Conservation (phyloP, 1,284 basidiomycete species). For the Ustilago sp. region DNA sequence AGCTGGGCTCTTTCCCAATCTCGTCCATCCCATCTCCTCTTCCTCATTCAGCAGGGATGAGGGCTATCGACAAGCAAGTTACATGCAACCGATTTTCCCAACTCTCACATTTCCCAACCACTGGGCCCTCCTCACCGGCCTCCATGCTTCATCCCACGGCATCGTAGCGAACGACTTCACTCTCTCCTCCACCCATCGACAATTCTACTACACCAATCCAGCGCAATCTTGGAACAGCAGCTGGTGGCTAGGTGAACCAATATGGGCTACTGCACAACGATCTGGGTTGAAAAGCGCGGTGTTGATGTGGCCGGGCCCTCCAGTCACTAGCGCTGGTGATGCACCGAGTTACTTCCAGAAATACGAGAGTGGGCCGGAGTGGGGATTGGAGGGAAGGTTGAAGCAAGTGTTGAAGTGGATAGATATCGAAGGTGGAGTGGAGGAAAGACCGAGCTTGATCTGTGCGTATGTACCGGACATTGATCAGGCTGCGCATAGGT, state of each 20-base stretch:
- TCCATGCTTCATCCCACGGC: constrained; percentile 74
- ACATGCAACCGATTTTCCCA: constrained; percentile 85
- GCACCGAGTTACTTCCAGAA: constrained; percentile 47
- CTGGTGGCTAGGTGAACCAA: constrained; percentile 57
- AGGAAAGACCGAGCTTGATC: constrained; percentile 46
- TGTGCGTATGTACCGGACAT: constrained; percentile 75
- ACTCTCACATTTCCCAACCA: constrained; percentile 82
- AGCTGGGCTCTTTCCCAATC: constrained; percentile 81
- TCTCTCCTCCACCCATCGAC: constrained; percentile 4
- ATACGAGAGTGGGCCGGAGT: constrained; percentile 43
- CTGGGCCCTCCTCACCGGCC: constrained; percentile 71
- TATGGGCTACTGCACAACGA: constrained; percentile 49
- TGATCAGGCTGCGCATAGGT: constrained; percentile 76
- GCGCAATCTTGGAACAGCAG: constrained; percentile 31
- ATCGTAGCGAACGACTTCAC: constrained; percentile 91
- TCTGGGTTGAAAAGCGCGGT: constrained; percentile 41
- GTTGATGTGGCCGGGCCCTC: constrained; percentile 62
- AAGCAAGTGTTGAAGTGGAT: constrained; percentile 44
- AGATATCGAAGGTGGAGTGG: constrained; percentile 19
- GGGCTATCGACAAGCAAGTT: constrained; percentile 12
- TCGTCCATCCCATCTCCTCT: constrained; percentile 66
- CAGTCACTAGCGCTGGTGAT: constrained; percentile 21
- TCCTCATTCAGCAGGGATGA: background rate
- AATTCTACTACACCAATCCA: constrained; percentile 58
- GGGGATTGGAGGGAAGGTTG: constrained; percentile 32